These are phyloP conservation scores for Pholiota conissans DNA, from an alignment of 768 basidiomycete species.

Conservation along the genomic window DNA sequence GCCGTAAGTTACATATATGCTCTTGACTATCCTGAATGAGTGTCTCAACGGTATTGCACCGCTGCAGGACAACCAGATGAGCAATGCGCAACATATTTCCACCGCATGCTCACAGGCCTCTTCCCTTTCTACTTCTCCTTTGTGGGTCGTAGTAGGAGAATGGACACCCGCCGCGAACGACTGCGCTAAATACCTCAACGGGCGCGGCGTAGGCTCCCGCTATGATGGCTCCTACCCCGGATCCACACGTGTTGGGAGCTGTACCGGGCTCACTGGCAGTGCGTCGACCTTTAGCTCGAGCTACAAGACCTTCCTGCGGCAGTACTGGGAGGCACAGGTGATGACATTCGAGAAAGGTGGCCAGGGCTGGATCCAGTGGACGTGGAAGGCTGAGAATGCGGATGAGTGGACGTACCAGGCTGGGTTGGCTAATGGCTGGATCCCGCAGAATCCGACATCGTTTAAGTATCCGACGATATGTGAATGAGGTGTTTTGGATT, in stretches of 20 bases:
- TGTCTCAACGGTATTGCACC: constrained; percentile 1
- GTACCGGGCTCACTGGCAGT: constrained; percentile 70
- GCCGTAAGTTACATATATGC: constrained; percentile 37
- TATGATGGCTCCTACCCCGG: constrained; percentile 67
- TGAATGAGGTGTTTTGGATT: constrained; percentile 28
- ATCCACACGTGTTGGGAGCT: constrained; percentile 70
- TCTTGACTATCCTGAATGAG: not conserved
- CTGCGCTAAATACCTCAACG: constrained; percentile 83
- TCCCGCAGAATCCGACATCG: constrained; percentile 58
- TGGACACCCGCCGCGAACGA: constrained; percentile 81
- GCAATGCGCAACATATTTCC: constrained; percentile 55
- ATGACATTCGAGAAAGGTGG: constrained; percentile 64
- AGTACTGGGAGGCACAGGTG: constrained; percentile 85
- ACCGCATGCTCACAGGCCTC: constrained; percentile 52
- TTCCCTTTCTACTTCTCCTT: constrained; percentile 49
- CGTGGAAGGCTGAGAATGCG: constrained; percentile 81
- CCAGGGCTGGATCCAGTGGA: constrained; percentile 77
- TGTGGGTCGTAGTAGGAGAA: constrained; percentile 89
- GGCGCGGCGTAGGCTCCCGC: constrained; percentile 68
- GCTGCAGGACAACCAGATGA: constrained; percentile 44
- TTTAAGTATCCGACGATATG: constrained; percentile 66
- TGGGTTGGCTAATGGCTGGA: constrained; percentile 81
- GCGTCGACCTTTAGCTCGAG: constrained; percentile 69
- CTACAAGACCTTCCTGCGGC: constrained; percentile 81
- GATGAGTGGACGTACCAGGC: constrained; percentile 92